Conservation (phyloP, 768 basidiomycete species). For the Lactarius sanguifluus region DNA sequence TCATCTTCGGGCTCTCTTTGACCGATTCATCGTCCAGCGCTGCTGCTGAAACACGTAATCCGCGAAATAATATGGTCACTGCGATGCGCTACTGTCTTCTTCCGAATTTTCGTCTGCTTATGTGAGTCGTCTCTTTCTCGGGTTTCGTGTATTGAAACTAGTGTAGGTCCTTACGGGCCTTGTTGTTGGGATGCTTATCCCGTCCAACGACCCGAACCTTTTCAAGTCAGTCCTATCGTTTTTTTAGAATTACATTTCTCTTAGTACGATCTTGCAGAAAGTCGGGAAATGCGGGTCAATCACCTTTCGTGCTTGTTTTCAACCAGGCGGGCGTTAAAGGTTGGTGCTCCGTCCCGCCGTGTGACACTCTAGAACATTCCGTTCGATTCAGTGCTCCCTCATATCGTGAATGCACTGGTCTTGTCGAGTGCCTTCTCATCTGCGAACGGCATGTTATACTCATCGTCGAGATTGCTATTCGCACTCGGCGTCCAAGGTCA, state of each 20-base stretch:
- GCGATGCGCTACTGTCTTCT: constrained; percentile 30
- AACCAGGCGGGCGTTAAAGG: constrained; percentile 28
- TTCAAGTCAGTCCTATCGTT: constrained; percentile 22
- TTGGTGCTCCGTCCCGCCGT: neutral
- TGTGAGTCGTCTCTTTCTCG: constrained; percentile 1
- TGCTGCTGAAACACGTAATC: constrained; percentile 30
- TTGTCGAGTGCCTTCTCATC: constrained; percentile 27
- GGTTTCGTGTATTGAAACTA: neutral
- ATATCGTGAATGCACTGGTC: constrained; percentile 29
- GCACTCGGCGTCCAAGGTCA: constrained; percentile 27
- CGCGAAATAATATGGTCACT: constrained; percentile 22
- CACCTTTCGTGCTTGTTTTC: constrained; percentile 29
- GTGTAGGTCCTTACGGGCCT: constrained; percentile 26
- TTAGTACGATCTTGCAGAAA: constrained; percentile 14
- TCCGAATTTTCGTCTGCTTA: constrained; percentile 29
- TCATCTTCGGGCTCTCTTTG: neutral
- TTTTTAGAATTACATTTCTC: neutral
- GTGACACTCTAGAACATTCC: neutral
- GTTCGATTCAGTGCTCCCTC: constrained; percentile 21
- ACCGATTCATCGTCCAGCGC: constrained; percentile 18
- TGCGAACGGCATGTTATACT: constrained; percentile 29
- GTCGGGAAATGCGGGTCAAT: constrained; percentile 27
- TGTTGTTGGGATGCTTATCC: constrained; percentile 29
- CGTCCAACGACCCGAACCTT: constrained; percentile 28
- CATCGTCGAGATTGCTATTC: constrained; percentile 27